Base-by-base conservation (phyloP, 1,284 basidiomycete genomes). In the Stygiomarasmius scandens region DNA sequence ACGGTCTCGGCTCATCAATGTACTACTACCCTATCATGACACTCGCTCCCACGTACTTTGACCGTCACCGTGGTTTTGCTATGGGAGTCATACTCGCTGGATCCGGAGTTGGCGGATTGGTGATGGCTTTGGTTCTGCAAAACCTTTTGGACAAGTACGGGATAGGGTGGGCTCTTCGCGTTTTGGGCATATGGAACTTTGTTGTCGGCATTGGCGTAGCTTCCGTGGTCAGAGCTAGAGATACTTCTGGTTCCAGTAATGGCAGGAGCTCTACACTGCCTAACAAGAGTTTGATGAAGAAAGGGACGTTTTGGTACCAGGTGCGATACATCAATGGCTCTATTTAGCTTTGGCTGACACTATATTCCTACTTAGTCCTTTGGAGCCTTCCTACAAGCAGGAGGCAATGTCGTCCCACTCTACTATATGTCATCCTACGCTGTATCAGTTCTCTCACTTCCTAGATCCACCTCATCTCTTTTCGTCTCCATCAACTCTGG, bases 401-500 rank as follows among this genome's bases (percentile, higher is more conserved):
- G 76, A 6, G 78, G 77, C 10, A 79, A 79, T 57, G 69, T 77
- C 56, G 72, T 79, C 29, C 78, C 78, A 1, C 65, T 74, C 14
- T 77, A 77, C 58, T 80, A 77, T 64, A 65, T 79, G 58, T 72
- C 74, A 0, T 75, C 75, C 4, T 79, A 79, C 66, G 75, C 76
- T 5, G 68, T 71, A 11, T 71, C 74, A 9, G 72, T 80, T 5
- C 66, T 79, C 12, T 63, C 68, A 20, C 76, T 75, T 58, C 73
- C 77, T 5, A 62, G 67, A 36, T 69, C 69, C 2, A 75, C 72
- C 1, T 77, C 71, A 22, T 75, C 73, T 68, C 55, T 76, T 25
- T 67, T 79, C 10, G 66, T 80, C 23, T 75, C 77, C 1, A 60
- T 79, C 22, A 75, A 76, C 61, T 77, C 75, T 55, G 77, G 67